Evolutionary conservation across 257 asterid species (phyloP).

Genomic region (Solanum arcanum): DNA sequence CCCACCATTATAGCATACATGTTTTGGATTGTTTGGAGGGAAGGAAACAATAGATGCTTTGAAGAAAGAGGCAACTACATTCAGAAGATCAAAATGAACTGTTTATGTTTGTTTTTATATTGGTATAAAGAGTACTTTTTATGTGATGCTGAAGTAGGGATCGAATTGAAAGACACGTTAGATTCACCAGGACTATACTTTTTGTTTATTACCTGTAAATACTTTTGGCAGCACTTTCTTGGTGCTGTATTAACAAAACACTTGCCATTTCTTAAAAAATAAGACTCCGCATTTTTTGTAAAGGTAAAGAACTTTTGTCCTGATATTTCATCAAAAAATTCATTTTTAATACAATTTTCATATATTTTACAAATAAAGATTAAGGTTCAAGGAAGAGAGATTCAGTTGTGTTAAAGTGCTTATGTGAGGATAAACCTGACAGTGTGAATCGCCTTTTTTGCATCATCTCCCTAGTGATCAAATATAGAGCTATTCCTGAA

Average conservation of each 20-base stretch:
- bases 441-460: not conserved
- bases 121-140: not conserved
- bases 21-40: not conserved
- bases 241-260: not conserved
- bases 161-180: not conserved
- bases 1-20: not conserved
- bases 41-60: not conserved
- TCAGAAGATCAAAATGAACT: not conserved
- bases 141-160: not conserved
- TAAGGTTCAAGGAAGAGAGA: not conserved
- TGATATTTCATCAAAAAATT: not conserved
- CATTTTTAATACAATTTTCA: not conserved
- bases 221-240: not conserved
- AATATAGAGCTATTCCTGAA: not conserved
- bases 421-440: not conserved
- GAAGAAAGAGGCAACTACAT: not conserved
- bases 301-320: not conserved
- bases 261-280: not conserved
- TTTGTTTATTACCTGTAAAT: not conserved
- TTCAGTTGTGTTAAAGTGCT: not conserved
- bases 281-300: not conserved
- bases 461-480: not conserved
- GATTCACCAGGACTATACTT: not conserved
- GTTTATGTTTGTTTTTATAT: not conserved
- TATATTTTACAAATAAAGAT: not conserved